A percentile compares a stretch with the other conserved stretches of the same genome.
Evolutionary conservation across 306 rosid species (phyloP).

Genomic region (Notholithocarpus densiflorus): DNA sequence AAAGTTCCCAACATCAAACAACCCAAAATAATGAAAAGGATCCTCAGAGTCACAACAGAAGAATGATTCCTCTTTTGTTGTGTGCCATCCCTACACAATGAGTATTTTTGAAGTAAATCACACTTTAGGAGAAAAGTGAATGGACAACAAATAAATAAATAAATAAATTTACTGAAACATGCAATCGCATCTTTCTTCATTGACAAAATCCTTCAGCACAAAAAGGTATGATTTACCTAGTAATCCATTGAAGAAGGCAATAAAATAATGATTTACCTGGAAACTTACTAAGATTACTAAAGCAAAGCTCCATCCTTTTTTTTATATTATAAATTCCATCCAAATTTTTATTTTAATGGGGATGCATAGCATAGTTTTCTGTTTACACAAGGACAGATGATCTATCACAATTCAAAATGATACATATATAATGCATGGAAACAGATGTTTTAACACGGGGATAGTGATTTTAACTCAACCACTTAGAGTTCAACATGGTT

Average conservation of each 20-base stretch:
- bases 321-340: background rate
- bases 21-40: slow-evolving; percentile 57
- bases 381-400: background rate
- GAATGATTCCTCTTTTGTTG: slow-evolving; percentile 34
- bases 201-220: background rate
- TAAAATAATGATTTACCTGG: background rate
- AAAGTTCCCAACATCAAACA: slow-evolving; percentile 63
- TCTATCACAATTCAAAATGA: background rate
- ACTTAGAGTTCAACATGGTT: background rate
- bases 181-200: slow-evolving; percentile 2
- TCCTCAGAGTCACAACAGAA: slow-evolving; percentile 40
- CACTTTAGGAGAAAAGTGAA: background rate
- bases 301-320: background rate
- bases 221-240: background rate
- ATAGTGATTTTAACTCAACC: background rate
- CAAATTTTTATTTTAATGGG: background rate
- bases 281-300: background rate
- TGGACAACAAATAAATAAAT: slow-evolving; percentile 7
- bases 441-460: background rate
- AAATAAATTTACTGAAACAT: slow-evolving; percentile 1
- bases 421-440: background rate
- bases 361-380: background rate
- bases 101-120: slow-evolving; percentile 2
- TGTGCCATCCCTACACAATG: slow-evolving; percentile 37
- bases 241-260: background rate